phyloP scores from a whole-genome alignment of 2,329 filamentous ascomycete genomes.

The Penicillium italicum region DNA sequence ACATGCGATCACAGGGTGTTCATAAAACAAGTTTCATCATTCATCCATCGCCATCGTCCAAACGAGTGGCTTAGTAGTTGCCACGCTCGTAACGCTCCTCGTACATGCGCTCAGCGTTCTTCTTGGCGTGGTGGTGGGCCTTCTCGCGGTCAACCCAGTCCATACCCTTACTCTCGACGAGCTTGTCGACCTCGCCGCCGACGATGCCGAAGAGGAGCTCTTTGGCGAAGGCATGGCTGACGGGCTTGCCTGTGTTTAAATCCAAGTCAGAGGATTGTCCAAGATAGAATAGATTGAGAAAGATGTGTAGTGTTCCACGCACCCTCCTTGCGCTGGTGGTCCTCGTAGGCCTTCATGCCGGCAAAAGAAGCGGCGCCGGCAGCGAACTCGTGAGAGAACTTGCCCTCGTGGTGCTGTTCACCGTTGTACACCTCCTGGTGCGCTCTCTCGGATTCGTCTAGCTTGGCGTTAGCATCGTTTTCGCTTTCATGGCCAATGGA shows the following conservation, averaged over 20 bases:
- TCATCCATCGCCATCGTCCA: background rate
- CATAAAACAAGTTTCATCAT: constrained; percentile 2
- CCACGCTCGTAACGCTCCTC: constrained; percentile 57
- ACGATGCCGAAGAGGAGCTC: constrained; percentile 70
- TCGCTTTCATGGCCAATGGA: background rate
- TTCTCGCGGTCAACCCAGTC: constrained; percentile 59
- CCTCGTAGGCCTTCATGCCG: constrained; percentile 76
- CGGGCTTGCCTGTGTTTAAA: constrained; percentile 58
- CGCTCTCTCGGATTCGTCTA: constrained; percentile 52
- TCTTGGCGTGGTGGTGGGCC: constrained; percentile 56
- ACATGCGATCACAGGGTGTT: background rate
- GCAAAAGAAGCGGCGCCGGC: constrained; percentile 74
- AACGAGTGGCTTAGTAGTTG: constrained; percentile 46
- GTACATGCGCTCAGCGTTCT: constrained; percentile 59
- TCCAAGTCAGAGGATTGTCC: background rate
- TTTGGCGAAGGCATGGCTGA: constrained; percentile 73
- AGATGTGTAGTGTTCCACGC: constrained; percentile 21
- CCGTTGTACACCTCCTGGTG: constrained; percentile 54
- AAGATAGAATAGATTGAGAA: background rate
- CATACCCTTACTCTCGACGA: constrained; percentile 67
- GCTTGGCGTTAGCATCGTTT: constrained; percentile 4
- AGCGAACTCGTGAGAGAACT: constrained; percentile 68
- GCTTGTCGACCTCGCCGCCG: constrained; percentile 71
- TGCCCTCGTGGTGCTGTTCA: constrained; percentile 54
- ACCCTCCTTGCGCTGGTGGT: constrained; percentile 68